Evolutionary conservation across 1,284 basidiomycete genomes (phyloP).

Genomic region (Erythrobasidium hasegawianum): DNA sequence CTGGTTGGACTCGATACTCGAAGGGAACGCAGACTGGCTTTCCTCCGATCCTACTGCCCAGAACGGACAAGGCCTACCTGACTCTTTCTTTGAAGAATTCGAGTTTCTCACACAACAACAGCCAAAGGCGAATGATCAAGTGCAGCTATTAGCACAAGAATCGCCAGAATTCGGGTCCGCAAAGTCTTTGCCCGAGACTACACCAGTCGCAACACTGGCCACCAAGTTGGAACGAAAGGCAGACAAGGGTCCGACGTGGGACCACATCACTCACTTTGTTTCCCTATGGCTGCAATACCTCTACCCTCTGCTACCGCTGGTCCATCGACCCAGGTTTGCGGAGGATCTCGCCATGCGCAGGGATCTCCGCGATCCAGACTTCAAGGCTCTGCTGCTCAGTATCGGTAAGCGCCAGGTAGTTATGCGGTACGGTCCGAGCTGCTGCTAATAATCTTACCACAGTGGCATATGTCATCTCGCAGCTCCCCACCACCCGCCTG

Average conservation of each 20-base stretch:
- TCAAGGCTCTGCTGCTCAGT: slow-evolving; percentile 49
- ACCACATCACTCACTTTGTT: slow-evolving; percentile 49
- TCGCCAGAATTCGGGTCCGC: no score
- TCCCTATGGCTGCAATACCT: slow-evolving; percentile 50
- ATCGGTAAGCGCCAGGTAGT: slow-evolving; percentile 46
- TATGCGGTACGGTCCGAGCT: no score
- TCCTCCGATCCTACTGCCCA: no score
- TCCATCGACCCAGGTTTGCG: slow-evolving; percentile 51
- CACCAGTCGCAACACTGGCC: no score
- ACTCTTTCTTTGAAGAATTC: no score
- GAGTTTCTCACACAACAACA: no score
- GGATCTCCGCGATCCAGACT: slow-evolving; percentile 49
- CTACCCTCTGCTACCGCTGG: slow-evolving; percentile 49
- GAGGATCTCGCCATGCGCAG: slow-evolving; percentile 48
- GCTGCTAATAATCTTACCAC: background rate
- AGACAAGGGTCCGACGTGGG: slow-evolving; percentile 50
- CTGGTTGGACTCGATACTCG: slow-evolving; percentile 25
- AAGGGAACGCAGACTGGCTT: slow-evolving; percentile 18
- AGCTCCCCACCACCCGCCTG: slow-evolving; percentile 48
- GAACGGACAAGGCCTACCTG: no score
- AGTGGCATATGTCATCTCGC: slow-evolving; percentile 51
- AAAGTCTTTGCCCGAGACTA: no score
- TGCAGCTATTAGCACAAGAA: no score
- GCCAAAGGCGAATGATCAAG: no score
- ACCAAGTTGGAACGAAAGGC: slow-evolving; percentile 38